phyloP scores from a whole-genome alignment of 2,329 filamentous ascomycete genomes.

The Rutstroemia sydowiana region DNA sequence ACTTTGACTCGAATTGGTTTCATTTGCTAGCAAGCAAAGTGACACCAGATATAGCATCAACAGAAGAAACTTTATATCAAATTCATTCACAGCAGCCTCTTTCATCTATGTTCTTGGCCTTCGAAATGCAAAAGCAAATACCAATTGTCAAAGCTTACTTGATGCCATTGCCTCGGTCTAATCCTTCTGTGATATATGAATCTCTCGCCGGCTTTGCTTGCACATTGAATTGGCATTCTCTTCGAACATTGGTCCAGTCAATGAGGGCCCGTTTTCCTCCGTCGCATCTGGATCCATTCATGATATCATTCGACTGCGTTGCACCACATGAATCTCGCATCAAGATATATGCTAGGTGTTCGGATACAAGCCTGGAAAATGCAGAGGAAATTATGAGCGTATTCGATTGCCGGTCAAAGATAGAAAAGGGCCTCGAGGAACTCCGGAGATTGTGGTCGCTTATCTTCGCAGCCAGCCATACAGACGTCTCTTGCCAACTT shows the following conservation, averaged over 20 bases:
- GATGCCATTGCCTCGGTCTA: background rate
- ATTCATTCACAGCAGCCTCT: background rate
- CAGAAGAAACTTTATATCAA: no score
- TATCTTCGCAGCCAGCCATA: background rate
- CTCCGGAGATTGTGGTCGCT: background rate
- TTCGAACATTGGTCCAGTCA: background rate
- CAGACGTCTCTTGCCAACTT: background rate
- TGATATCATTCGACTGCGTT: background rate
- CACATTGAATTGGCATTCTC: background rate
- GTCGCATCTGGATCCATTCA: background rate
- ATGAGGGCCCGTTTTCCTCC: no score
- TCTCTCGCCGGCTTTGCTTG: background rate
- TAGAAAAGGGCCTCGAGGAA: background rate
- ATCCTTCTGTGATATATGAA: background rate
- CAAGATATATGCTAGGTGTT: background rate
- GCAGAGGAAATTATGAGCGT: background rate
- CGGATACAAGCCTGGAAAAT: background rate
- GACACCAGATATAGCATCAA: no score
- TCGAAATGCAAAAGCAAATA: background rate
- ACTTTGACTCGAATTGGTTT: no score
- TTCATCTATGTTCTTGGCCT: background rate
- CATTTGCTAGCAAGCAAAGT: no score
- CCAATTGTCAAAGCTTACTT: background rate
- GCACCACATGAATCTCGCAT: background rate
- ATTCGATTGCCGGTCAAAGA: background rate